Percentiles rank a stretch among this genome's conserved stretches.
These are phyloP conservation scores for Mytilinidion resinicola DNA, from an alignment of 495 filamentous ascomycete species.

Conservation along the genomic window DNA sequence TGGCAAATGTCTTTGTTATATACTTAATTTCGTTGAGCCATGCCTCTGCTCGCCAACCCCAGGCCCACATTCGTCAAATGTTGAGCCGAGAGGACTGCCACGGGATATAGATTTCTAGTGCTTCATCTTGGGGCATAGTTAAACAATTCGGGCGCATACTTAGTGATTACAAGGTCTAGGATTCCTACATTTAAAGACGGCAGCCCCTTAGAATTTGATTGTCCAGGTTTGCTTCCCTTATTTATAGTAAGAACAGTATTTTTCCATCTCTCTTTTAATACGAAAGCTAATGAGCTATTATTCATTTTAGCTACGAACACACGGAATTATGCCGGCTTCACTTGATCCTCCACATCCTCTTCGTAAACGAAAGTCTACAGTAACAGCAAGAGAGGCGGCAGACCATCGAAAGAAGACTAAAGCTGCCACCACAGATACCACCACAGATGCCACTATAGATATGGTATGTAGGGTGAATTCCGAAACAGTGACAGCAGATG, in stretches of 20 bases:
- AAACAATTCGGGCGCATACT: neutral
- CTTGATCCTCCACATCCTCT: neutral
- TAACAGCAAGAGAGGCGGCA: neutral
- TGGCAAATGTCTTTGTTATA: no score
- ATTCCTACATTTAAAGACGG: neutral
- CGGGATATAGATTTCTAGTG: neutral
- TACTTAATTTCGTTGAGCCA: no score
- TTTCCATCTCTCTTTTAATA: neutral
- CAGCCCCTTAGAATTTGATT: neutral
- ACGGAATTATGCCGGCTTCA: neutral
- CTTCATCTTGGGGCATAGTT: neutral
- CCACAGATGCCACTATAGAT: no score
- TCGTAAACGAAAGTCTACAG: neutral
- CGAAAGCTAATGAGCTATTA: neutral
- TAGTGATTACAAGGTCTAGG: neutral
- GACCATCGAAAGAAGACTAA: neutral
- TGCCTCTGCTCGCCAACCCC: no score
- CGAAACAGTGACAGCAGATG: neutral
- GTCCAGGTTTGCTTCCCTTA: neutral
- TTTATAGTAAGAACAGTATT: neutral
- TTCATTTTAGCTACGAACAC: neutral
- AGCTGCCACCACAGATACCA: neutral
- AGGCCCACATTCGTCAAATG: neutral
- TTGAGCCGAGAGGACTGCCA: neutral
- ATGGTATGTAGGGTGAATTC: no score